Percentiles rank a stretch among this genome's conserved stretches.
Conservation (phyloP, 2,329 filamentous ascomycete genomes). For the Alternaria hordeiaustralica region DNA sequence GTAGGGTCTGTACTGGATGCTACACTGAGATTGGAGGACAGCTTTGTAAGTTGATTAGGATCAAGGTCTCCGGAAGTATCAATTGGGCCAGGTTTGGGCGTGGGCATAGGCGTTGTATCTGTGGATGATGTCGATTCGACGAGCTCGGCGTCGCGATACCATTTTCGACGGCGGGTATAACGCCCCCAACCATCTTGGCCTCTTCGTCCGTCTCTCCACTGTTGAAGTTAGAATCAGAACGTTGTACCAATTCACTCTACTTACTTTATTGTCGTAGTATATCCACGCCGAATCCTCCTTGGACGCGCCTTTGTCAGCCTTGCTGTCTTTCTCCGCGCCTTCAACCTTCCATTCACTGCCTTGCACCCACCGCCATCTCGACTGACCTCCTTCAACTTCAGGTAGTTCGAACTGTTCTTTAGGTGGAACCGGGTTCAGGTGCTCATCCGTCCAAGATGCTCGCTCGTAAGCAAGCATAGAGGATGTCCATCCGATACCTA, state of each 20-base stretch:
- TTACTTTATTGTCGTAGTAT: constrained; percentile 95
- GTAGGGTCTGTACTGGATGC: constrained; percentile 33
- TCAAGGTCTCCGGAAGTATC: constrained; percentile 32
- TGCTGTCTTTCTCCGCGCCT: constrained; percentile 59
- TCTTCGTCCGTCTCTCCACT: constrained; percentile 90
- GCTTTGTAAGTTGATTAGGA: constrained; percentile 27
- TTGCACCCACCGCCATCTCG: constrained; percentile 82
- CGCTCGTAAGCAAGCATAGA: constrained; percentile 91
- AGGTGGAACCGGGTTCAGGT: constrained; percentile 78
- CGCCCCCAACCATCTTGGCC: constrained; percentile 90
- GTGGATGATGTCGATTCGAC: constrained; percentile 69
- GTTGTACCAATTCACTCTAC: neutral
- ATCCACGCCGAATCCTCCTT: constrained; percentile 79
- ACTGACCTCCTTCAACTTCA: constrained; percentile 68
- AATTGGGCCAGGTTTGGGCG: constrained; percentile 45
- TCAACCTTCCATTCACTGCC: constrained; percentile 87
- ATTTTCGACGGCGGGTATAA: constrained; percentile 92
- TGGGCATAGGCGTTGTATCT: constrained; percentile 54
- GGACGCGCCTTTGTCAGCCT: constrained; percentile 45
- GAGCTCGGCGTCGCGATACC: constrained; percentile 95
- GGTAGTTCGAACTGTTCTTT: constrained; percentile 76
- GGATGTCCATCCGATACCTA: constrained; percentile 93
- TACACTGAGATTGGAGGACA: constrained; percentile 33
- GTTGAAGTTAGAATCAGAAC: constrained; percentile 16
- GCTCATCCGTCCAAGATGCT: constrained; percentile 93